Evolutionary conservation across 2,329 filamentous ascomycete species (phyloP).

Genomic region (Hyphodiscus sp.): DNA sequence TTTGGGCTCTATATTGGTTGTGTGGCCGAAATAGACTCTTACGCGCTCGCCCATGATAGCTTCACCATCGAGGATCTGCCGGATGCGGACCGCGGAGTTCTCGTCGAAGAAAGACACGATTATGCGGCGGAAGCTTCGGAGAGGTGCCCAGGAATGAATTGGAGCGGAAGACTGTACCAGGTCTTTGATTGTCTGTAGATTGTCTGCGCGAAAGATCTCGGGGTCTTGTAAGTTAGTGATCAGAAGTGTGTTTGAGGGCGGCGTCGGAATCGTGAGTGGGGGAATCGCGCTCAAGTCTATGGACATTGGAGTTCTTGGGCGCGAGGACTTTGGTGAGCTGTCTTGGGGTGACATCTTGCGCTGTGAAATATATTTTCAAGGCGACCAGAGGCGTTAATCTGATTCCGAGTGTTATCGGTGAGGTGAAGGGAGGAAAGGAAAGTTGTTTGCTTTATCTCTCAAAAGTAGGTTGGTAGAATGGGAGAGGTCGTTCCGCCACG

Average conservation of each 20-base stretch:
- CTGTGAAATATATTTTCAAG: background rate
- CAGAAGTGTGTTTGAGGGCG: slow-evolving; percentile 76
- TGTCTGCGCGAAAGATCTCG: slow-evolving; percentile 68
- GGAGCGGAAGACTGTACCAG: slow-evolving; percentile 64
- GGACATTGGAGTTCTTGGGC: slow-evolving; percentile 43
- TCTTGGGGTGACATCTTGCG: slow-evolving; percentile 13
- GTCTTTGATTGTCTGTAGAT: slow-evolving; percentile 66
- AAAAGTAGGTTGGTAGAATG: no score
- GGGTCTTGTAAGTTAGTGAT: slow-evolving; percentile 72
- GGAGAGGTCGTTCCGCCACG: background rate
- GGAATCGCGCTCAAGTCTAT: slow-evolving; percentile 71
- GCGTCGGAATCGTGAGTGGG: slow-evolving; percentile 61
- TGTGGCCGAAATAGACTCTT: slow-evolving; percentile 62
- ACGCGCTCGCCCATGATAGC: slow-evolving; percentile 62
- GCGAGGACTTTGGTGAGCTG: slow-evolving; percentile 20
- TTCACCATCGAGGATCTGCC: slow-evolving; percentile 68
- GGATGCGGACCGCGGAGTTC: slow-evolving; percentile 63
- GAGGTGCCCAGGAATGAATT: slow-evolving; percentile 71
- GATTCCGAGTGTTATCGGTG: background rate
- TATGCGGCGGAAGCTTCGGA: slow-evolving; percentile 78
- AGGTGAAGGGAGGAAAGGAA: background rate
- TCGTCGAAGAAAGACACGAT: slow-evolving; percentile 70
- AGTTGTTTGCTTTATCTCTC: background rate
- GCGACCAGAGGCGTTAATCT: background rate
- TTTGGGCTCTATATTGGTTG: slow-evolving; percentile 47